Conservation (phyloP, 1,284 basidiomycete genomes). For the Sporisorium scitamineum region DNA sequence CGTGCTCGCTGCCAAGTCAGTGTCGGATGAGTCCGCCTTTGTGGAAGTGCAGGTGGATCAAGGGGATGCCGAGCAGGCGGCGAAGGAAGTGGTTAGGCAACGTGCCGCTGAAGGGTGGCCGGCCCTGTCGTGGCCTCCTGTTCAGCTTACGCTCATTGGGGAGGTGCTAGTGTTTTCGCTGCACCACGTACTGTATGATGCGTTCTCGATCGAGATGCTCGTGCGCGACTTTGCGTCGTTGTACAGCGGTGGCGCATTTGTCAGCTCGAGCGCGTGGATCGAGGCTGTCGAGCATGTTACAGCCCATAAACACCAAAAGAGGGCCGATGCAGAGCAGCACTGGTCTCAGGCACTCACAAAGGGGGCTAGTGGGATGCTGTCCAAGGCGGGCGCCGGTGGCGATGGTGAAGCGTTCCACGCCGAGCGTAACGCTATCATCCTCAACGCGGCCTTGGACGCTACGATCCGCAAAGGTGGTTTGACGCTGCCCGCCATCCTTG, state of each 20-base stretch:
- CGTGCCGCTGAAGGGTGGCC: slow-evolving; percentile 32
- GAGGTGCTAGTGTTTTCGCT: slow-evolving; percentile 56
- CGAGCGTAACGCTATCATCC: slow-evolving; percentile 8
- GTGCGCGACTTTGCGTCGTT: slow-evolving; percentile 50
- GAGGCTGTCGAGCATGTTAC: slow-evolving; percentile 28
- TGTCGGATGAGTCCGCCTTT: slow-evolving; percentile 5
- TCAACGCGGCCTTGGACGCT: slow-evolving; percentile 10
- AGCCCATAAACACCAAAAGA: slow-evolving; percentile 10
- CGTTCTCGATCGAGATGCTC: slow-evolving; percentile 58
- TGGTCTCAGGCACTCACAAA: slow-evolving; percentile 27
- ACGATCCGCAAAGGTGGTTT: slow-evolving; percentile 32
- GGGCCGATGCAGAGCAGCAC: slow-evolving; percentile 18
- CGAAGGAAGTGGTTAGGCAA: slow-evolving; percentile 13
- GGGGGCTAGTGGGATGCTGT: slow-evolving; percentile 14
- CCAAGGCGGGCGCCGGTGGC: neutral
- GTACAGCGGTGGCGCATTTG: slow-evolving; percentile 27
- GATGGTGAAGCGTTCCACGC: slow-evolving; percentile 18
- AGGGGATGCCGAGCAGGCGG: neutral
- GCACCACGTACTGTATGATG: slow-evolving; percentile 66
- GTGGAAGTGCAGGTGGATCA: slow-evolving; percentile 7
- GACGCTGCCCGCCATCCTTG: slow-evolving; percentile 33
- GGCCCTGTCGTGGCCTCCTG: slow-evolving; percentile 23
- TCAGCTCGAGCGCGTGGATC: slow-evolving; percentile 25
- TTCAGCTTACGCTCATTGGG: slow-evolving; percentile 35
- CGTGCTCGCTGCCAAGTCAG: slow-evolving; percentile 13